These are phyloP conservation scores for Corchorus capsularis DNA, from an alignment of 345 rosid species.

Conservation along the genomic window DNA sequence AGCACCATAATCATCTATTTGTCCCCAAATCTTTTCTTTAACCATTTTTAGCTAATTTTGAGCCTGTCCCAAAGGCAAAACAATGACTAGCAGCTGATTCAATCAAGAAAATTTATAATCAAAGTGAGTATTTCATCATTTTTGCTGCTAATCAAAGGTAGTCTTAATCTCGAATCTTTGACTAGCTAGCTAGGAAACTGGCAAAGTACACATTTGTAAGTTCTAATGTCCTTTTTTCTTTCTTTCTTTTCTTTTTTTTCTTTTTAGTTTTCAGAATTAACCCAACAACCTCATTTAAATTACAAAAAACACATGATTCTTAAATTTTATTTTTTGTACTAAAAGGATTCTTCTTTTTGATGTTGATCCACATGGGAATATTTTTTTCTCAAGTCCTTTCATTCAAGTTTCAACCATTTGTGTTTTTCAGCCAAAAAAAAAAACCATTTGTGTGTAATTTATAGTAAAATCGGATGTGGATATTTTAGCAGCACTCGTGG, in stretches of 20 bases:
- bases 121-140: not conserved
- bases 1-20: conserved; percentile 11
- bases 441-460: not conserved
- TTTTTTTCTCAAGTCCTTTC: not conserved
- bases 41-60: not conserved
- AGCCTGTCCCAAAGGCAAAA: not conserved
- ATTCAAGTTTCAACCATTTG: no score
- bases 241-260: no score
- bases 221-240: not conserved
- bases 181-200: not conserved
- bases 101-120: not conserved
- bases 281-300: not conserved
- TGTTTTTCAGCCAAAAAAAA: no score
- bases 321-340: no score
- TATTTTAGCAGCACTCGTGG: no score
- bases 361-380: not conserved
- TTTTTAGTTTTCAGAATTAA: not conserved
- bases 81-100: not conserved
- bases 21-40: not conserved
- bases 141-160: not conserved
- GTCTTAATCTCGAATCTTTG: conserved; percentile 14
- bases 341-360: not conserved
- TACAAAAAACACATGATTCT: not conserved
- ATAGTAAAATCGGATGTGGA: not conserved
- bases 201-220: not conserved